Conservation (phyloP, 352 stramenopile genomes). For the Pythium folliculosum region DNA sequence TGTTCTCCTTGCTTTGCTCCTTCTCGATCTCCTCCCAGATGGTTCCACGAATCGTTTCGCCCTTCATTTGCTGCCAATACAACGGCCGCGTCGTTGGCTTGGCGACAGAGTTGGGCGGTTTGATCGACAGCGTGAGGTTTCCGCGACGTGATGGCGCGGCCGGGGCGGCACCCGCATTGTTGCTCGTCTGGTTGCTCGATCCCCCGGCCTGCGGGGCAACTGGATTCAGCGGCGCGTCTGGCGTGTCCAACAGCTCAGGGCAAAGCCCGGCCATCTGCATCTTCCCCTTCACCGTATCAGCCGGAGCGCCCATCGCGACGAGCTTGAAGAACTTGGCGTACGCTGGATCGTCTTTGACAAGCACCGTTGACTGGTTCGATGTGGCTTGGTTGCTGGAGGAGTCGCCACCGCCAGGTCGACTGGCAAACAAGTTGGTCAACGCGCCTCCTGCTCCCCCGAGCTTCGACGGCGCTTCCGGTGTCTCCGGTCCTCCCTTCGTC, state of each 20-base stretch:
- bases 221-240: slow-evolving; percentile 42
- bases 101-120: slow-evolving; percentile 34
- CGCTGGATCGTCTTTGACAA: slow-evolving; percentile 65
- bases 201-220: slow-evolving; percentile 28
- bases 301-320: slow-evolving; percentile 53
- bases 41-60: slow-evolving; percentile 63
- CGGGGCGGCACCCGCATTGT: slow-evolving; percentile 2
- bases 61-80: slow-evolving; percentile 76
- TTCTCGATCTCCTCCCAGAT: slow-evolving; percentile 80
- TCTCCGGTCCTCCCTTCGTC: slow-evolving; percentile 14
- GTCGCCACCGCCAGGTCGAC: slow-evolving; percentile 4
- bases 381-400: slow-evolving; percentile 8
- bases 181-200: slow-evolving; percentile 23
- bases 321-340: slow-evolving; percentile 82
- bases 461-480: slow-evolving; percentile 18
- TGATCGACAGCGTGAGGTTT: slow-evolving; percentile 65
- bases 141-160: slow-evolving; percentile 36
- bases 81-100: slow-evolving; percentile 69
- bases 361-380: slow-evolving; percentile 23
- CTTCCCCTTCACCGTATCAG: slow-evolving; percentile 66
- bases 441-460: slow-evolving; percentile 13
- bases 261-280: slow-evolving; percentile 66
- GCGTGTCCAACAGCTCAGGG: slow-evolving; percentile 59
- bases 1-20: slow-evolving; percentile 54
- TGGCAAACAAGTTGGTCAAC: slow-evolving; percentile 26